Evolutionary conservation across 495 filamentous ascomycete species (phyloP).

Genomic region (Paragyromitra xinjiangensis): DNA sequence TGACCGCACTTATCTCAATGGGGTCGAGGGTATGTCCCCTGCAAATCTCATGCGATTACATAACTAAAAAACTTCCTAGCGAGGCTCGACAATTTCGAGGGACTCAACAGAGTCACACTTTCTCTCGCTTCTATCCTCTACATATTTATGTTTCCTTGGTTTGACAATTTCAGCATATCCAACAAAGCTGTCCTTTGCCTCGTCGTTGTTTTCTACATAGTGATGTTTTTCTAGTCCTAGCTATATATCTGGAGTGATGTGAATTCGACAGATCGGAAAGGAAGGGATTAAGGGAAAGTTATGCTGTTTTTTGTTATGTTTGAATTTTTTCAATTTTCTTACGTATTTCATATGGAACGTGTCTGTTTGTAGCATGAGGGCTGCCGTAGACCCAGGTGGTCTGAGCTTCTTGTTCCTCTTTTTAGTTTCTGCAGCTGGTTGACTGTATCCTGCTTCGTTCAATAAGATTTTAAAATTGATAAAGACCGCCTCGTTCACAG

Average conservation of each 20-base stretch:
- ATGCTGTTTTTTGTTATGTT: slow-evolving; percentile 3
- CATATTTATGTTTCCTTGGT: slow-evolving; percentile 3
- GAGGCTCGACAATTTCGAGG: background rate
- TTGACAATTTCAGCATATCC: slow-evolving; percentile 1
- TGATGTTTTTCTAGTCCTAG: slow-evolving; percentile 3
- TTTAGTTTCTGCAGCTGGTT: background rate
- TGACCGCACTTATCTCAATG: background rate
- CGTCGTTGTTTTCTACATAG: background rate
- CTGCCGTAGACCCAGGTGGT: slow-evolving; percentile 1
- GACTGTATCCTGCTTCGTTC: slow-evolving; percentile 8
- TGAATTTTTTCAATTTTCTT: background rate
- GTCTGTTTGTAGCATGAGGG: background rate
- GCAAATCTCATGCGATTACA: background rate
- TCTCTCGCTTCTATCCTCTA: background rate
- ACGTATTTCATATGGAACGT: slow-evolving; percentile 9
- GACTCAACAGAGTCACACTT: background rate
- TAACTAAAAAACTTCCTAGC: slow-evolving; percentile 3
- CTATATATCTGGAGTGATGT: background rate
- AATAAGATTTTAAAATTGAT: slow-evolving; percentile 1
- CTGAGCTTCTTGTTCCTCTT: background rate
- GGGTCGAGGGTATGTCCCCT: background rate
- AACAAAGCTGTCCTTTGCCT: background rate
- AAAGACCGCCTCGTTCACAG: slow-evolving; percentile 3
- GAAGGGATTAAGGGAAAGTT: slow-evolving; percentile 5
- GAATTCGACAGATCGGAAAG: slow-evolving; percentile 8